phyloP scores from a whole-genome alignment of 805 yeast species.

The Candida coleopterorum region DNA sequence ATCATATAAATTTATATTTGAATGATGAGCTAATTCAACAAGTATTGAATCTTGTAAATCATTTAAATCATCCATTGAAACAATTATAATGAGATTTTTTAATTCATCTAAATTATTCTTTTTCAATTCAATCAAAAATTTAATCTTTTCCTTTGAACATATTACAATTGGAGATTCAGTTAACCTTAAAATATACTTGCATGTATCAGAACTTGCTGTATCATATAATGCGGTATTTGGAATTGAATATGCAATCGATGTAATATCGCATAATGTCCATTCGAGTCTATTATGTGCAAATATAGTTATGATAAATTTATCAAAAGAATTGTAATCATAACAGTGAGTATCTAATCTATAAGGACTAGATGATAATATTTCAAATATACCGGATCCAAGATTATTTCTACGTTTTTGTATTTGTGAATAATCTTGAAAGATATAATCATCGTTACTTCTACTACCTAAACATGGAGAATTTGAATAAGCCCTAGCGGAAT shows the following conservation, averaged over 20 bases:
- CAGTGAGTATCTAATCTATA: constrained; percentile 19
- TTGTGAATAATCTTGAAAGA: constrained; percentile 21
- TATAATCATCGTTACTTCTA: constrained; percentile 27
- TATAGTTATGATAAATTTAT: constrained; percentile 47
- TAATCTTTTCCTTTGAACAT: constrained; percentile 30
- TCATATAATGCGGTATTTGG: constrained; percentile 28
- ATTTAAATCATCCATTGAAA: constrained; percentile 35
- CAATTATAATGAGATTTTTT: constrained; percentile 26
- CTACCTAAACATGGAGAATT: constrained; percentile 43
- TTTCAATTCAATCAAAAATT: constrained; percentile 25
- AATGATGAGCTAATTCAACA: constrained; percentile 15
- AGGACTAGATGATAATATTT: constrained; percentile 28
- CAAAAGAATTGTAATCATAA: constrained; percentile 10
- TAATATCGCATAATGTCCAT: constrained; percentile 69
- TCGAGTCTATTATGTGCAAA: constrained; percentile 58
- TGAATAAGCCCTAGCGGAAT: constrained; percentile 32
- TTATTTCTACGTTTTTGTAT: constrained; percentile 20
- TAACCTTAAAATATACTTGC: constrained; percentile 56
- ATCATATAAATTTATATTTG: constrained; percentile 22
- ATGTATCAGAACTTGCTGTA: constrained; percentile 48
- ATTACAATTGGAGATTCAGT: constrained; percentile 54
- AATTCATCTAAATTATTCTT: constrained; percentile 19
- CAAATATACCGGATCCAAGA: constrained; percentile 37
- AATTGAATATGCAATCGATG: constrained; percentile 49
- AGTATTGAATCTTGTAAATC: constrained; percentile 23